Base-by-base conservation (phyloP, 768 basidiomycete species). In the Boletus bicolor region DNA sequence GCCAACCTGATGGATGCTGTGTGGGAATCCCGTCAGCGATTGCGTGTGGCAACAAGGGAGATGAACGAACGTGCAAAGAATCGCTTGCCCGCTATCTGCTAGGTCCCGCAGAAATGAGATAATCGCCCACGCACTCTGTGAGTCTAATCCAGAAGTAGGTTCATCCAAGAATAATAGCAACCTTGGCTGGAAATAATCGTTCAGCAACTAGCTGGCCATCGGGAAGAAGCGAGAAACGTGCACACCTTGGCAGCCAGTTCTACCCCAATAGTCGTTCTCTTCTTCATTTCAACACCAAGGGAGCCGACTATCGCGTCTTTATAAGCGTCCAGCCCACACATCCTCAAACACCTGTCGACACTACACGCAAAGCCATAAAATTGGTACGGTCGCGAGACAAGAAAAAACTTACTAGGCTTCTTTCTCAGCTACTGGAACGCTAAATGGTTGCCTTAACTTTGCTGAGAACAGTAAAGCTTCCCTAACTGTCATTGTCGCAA, bases 111-210 rank as follows among this genome's bases (percentile, higher is more conserved):
- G 74, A 75, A 94, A 91, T 2, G 77, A 72, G 51, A 91, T 74
- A 58, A 93, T 91, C 5, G 85, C 85, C 89, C 90, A 91, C 3
- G 91, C 91, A 51, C 85, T 88, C 69, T 92, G 90, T 3, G 90
- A 91, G 68, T 93, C 91, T 15, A 94, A 76, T 35, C 92, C 91
- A 26, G 89, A 86, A 0, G 93, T 95, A 0, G 93, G 93, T 68
- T 95, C 92, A 65, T 94, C 93, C 36, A 93, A 72, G 77, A 95
- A 94, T 17, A 95, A 78, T 0, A 96, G 76, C 0, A 93, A 75
- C 67, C 83, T 82, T 1, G 91, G 93, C 85, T 85, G 56, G 5
- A 15, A 19, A 21, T 32, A 26, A 1, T 3, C 2, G 24, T 47
- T 32, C 3, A 35, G 34, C 10, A n/a, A 55, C 35, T 2, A 15